Conservation (phyloP, 768 basidiomycete genomes). For the Naematelia encephala region DNA sequence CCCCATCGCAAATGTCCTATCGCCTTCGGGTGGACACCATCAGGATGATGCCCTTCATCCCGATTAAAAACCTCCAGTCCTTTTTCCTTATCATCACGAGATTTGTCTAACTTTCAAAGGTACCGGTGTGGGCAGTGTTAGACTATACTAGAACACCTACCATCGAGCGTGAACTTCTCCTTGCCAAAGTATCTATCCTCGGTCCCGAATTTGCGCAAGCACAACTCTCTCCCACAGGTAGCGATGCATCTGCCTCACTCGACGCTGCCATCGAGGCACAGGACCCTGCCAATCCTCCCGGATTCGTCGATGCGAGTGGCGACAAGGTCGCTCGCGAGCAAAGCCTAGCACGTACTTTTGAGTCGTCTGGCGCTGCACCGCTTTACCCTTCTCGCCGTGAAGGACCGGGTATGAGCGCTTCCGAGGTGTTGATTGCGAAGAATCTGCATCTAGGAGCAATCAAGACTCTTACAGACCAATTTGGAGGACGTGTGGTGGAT, state of each 20-base stretch:
- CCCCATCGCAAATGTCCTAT: too few relatives aligned
- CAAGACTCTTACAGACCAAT: constrained; percentile 75
- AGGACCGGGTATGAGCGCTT: constrained; percentile 52
- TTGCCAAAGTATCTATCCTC: constrained; percentile 94
- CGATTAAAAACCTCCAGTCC: too few relatives aligned
- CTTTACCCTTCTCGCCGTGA: constrained; percentile 33
- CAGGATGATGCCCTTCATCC: too few relatives aligned
- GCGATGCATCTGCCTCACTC: constrained; percentile 55
- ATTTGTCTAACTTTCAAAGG: constrained; percentile 55
- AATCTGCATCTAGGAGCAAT: constrained; percentile 88
- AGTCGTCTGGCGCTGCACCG: constrained; percentile 54
- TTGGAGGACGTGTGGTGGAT: constrained; percentile 89
- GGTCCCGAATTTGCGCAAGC: constrained; percentile 95
- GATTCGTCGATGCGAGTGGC: constrained; percentile 59
- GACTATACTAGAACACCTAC: constrained; percentile 92
- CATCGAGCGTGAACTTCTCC: constrained; percentile 87
- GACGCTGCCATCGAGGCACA: constrained; percentile 40
- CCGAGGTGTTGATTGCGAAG: constrained; percentile 81
- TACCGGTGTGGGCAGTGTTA: constrained; percentile 98
- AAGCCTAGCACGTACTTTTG: constrained; percentile 71
- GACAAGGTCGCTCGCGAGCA: constrained; percentile 68
- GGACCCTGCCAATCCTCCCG: constrained; percentile 59
- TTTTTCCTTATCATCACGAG: neutral
- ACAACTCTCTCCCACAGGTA: constrained; percentile 74
- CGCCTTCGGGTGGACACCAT: too few relatives aligned